Evolutionary conservation across 163 green algal genomes (phyloP), one percentile per base, ranked within the genome.

Genomic region (Volvox carteri): DNA sequence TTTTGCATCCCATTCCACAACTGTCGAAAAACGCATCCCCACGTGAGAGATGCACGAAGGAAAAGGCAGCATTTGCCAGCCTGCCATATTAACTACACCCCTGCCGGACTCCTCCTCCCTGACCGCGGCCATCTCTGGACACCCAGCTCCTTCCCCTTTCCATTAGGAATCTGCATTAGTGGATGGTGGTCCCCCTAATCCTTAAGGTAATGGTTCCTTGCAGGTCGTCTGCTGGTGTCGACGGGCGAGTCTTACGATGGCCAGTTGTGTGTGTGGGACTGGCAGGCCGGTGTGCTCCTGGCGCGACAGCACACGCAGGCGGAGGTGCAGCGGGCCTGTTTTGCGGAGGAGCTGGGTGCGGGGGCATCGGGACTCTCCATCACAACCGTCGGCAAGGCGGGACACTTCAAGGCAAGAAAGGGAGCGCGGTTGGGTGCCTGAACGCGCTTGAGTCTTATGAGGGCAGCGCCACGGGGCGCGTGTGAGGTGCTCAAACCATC

Each of bases 231-330:
- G 62, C 77, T 95, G 56, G 76, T 88, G 1, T 90, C 89, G 3
- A 87, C 78, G 0, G 92, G 92, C 54, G 80, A 44, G 4, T 58
- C 79, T 1, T 74, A 84, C 78, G 93, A 95, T 68, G 90, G 79
- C 33, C 84, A 87, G 83, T 48, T 95, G 28, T 92, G 86, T 44
- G 46, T 93, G 12, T 94, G 93, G 93, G 91, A 95, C 60, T 95
- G 92, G 90, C 41, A 78, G 70, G 41, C 79, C 0, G 86, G 90
- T 12, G 37, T 30, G 44, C 54, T 93, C 54, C 48, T 96, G 28
- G 81, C 78, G 19, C 70, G 75, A 16, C 73, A 91, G 74, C 37
- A 42, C 6, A 60, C 87, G 21, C 50, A 90, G 23, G 76, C 76
- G 4, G 78, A 85, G 50, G 52, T 92, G 18, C 60, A 65, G 33